Conservation (phyloP, 345 rosid species). For the Salix suchowensis region DNA sequence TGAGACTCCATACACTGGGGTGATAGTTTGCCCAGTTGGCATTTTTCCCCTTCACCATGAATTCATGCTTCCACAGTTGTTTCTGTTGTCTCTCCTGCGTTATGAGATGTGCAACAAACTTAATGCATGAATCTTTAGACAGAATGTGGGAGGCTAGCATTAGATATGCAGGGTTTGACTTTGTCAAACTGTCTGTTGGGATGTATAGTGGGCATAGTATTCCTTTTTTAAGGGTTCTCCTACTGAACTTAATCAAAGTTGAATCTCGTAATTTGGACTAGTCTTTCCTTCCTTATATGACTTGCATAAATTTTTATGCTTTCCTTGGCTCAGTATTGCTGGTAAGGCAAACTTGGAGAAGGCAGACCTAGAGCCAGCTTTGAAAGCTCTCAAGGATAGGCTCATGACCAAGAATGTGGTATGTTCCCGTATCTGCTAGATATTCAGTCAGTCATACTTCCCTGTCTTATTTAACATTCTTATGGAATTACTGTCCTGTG, state of each 20-base stretch:
- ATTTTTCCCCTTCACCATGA: background rate
- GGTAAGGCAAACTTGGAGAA: constrained; percentile 96
- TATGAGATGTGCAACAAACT: background rate
- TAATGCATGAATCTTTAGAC: background rate
- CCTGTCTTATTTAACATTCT: background rate
- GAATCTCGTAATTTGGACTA: background rate
- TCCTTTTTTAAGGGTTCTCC: background rate
- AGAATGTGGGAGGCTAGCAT: background rate
- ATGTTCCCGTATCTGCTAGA: constrained; percentile 21
- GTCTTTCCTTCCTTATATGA: background rate
- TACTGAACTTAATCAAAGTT: background rate
- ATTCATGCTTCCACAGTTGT: background rate
- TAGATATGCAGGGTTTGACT: background rate
- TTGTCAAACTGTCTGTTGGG: background rate
- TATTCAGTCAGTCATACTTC: constrained; percentile 1
- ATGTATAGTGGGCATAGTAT: background rate
- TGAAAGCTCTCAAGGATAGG: constrained; percentile 94
- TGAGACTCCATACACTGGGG: background rate
- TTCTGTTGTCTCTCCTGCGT: background rate
- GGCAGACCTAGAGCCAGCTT: constrained; percentile 85
- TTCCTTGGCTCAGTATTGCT: constrained; percentile 62
- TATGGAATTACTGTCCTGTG: constrained; percentile 7
- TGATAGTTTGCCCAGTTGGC: background rate
- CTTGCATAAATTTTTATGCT: background rate
- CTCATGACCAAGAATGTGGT: constrained; percentile 99